Conservation (phyloP, 768 basidiomycete species). For the Lentinula sp. region DNA sequence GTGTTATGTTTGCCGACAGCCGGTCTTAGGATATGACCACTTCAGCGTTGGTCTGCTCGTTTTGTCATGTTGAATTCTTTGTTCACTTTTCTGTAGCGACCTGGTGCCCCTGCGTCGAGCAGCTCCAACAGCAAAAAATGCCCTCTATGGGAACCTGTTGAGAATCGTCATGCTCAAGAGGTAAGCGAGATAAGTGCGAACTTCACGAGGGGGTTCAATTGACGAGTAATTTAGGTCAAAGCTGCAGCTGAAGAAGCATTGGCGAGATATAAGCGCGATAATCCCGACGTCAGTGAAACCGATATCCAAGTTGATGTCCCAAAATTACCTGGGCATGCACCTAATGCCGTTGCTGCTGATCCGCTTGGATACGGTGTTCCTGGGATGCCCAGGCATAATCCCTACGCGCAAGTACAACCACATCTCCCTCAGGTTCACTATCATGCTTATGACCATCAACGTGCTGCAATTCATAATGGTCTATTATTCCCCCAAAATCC, state of each 20-base stretch:
- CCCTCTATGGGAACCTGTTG: constrained; percentile 61
- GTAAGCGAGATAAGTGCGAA: constrained; percentile 23
- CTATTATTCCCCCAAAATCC: not conserved
- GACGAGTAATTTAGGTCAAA: constrained; percentile 43
- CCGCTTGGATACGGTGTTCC: not conserved
- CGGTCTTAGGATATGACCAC: constrained; percentile 74
- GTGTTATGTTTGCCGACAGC: constrained; percentile 78
- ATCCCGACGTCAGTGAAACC: constrained; percentile 59
- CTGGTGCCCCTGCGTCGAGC: constrained; percentile 7
- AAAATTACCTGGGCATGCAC: constrained; percentile 21
- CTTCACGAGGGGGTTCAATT: not conserved
- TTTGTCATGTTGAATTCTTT: constrained; percentile 5
- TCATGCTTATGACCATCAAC: not conserved
- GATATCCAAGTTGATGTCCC: constrained; percentile 65
- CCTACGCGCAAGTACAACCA: not conserved
- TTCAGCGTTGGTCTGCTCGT: constrained; percentile 37
- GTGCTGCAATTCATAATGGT: not conserved
- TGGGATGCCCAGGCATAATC: constrained; percentile 2
- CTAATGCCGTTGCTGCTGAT: not conserved
- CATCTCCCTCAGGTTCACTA: not conserved
- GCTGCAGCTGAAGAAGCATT: constrained; percentile 60
- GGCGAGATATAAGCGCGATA: constrained; percentile 49
- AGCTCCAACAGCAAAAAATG: constrained; percentile 40
- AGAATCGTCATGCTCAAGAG: constrained; percentile 61
- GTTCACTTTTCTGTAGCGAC: constrained; percentile 9